Evolutionary conservation across 495 filamentous ascomycete species (phyloP), one percentile per base, ranked within the genome.

Genomic region (Penicillium verhagenii): DNA sequence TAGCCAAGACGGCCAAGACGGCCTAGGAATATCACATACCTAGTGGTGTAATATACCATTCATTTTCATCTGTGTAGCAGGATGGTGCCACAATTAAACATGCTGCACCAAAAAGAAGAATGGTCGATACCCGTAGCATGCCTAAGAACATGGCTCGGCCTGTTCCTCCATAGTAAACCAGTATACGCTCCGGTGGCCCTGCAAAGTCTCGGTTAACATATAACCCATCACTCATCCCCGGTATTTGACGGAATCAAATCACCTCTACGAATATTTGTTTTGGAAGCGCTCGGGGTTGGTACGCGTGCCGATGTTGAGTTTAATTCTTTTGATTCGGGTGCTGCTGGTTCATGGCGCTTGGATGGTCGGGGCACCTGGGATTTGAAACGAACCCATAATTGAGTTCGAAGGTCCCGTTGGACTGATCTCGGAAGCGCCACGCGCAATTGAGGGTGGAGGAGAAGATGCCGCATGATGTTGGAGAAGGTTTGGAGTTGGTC

Each of bases 81-180:
- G 72, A 68, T 2, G 89, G 89, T 0, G 80, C 81, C 24, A 86
- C 72, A 29, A 89, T 59, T 26, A 87, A 50, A 59, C 73, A 73
- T 55, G 86, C 87, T 51, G 83, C 82, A 23, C 78, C 75, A 58
- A 88, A 87, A 52, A 89, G 66, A 59, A 91, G 82, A 44, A 96
- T 76, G 11, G 87, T 87, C 0, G 83, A 84, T 28, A 91, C 59
- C 62, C 91, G 89, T 50, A 91, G 54, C 53, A 76, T 79, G 20
- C 83, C 86, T 31, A 92, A 63, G 61, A 90, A 87, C 20, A 85
- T 80, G 14, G 79, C 85, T 55, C 80, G 77, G 16, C 75, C 77
- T 7, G 82, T 86, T 56, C 89, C 88, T 37, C 84, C 85, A 77
- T 90, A 82, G 61, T 88, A 92, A 55, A 93, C 77, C 52, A 89